phyloP scores from a whole-genome alignment of 345 rosid species.

The Eucalyptus cloeziana region DNA sequence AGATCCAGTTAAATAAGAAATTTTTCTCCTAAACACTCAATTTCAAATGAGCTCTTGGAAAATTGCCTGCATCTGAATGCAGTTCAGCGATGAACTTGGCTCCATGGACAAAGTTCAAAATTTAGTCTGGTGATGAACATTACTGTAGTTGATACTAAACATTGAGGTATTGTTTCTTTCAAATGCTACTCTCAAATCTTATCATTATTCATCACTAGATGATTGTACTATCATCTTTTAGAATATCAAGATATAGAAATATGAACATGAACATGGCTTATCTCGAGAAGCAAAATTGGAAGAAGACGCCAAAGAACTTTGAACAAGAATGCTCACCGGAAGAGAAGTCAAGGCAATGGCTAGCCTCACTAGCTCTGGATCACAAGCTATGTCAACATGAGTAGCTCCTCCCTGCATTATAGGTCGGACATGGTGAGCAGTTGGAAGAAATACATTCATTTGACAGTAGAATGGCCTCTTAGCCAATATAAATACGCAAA shows the following conservation, averaged over 20 bases:
- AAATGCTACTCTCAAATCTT: not conserved
- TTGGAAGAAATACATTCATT: not conserved
- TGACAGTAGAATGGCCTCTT: not conserved
- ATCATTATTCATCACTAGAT: not conserved
- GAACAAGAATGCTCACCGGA: conserved; percentile 19
- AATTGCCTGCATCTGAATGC: not conserved
- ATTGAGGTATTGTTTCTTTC: not conserved
- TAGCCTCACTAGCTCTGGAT: conserved; percentile 48
- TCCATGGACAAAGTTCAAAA: not conserved
- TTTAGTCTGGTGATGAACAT: not conserved
- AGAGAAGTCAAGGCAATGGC: conserved; percentile 44
- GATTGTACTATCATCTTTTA: not conserved
- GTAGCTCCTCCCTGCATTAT: conserved; percentile 51
- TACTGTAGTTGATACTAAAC: not conserved
- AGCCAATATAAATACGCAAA: not conserved
- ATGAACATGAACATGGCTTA: not conserved
- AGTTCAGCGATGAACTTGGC: not conserved
- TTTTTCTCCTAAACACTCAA: not conserved
- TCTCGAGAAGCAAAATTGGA: not conserved
- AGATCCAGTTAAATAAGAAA: not conserved
- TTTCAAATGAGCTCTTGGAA: not conserved
- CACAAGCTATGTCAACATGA: conserved; percentile 63
- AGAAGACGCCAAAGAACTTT: not conserved
- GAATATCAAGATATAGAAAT: not conserved
- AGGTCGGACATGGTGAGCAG: not conserved